phyloP scores from a whole-genome alignment of 2,329 filamentous ascomycete genomes.

The Leptosphaerulina australis region DNA sequence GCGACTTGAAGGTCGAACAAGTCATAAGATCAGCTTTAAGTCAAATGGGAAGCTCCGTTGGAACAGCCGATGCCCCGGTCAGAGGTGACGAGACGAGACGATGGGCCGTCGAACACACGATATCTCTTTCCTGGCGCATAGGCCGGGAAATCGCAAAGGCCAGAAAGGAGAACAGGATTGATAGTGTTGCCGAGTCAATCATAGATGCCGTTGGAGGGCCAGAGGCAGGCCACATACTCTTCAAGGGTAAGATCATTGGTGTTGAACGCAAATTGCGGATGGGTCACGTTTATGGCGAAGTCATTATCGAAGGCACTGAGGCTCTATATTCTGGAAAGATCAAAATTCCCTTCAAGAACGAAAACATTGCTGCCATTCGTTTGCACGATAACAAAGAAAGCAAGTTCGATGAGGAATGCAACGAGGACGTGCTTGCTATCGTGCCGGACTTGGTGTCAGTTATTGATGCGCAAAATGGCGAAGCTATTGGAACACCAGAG shows the following conservation, averaged over 20 bases:
- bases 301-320: slow-evolving; percentile 47
- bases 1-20: slow-evolving; percentile 49
- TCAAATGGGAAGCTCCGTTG: slow-evolving; percentile 47
- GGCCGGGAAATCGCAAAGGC: slow-evolving; percentile 46
- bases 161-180: slow-evolving; percentile 45
- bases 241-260: slow-evolving; percentile 55
- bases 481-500: slow-evolving; percentile 60
- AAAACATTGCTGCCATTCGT: slow-evolving; percentile 67
- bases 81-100: slow-evolving; percentile 46
- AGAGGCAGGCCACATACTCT: slow-evolving; percentile 49
- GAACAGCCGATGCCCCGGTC: slow-evolving; percentile 47
- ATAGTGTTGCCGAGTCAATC: slow-evolving; percentile 47
- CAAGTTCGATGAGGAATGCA: slow-evolving; percentile 41
- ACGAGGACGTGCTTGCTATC: slow-evolving; percentile 53
- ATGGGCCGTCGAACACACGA: slow-evolving; percentile 50
- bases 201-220: slow-evolving; percentile 51
- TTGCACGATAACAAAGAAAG: slow-evolving; percentile 34
- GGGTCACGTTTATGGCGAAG: slow-evolving; percentile 52
- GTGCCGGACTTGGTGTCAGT: slow-evolving; percentile 59
- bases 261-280: slow-evolving; percentile 51
- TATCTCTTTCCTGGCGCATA: slow-evolving; percentile 49
- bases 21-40: slow-evolving; percentile 46
- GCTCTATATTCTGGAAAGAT: slow-evolving; percentile 52
- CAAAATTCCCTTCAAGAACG: slow-evolving; percentile 75
- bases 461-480: slow-evolving; percentile 57